Conservation (phyloP, 495 filamentous ascomycete species). For the Platismatia glauca region DNA sequence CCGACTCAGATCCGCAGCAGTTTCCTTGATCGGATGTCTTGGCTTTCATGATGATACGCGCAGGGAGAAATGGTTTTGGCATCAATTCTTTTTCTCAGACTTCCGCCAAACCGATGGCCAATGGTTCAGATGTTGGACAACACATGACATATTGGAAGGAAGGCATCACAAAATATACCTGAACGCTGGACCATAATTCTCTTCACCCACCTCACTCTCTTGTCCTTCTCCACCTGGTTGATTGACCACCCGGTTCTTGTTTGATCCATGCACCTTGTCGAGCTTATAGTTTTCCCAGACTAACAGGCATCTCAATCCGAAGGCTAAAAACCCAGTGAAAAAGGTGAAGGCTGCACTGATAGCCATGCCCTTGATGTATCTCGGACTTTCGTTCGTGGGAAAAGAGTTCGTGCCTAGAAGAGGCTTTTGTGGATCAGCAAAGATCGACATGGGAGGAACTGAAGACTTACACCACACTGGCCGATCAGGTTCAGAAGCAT, state of each 20-base stretch:
- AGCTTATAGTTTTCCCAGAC: conserved; percentile 53
- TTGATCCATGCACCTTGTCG: conserved; percentile 41
- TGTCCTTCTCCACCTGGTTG: conserved; percentile 19
- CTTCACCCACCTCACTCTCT: conserved; percentile 30
- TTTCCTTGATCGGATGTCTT: neutral
- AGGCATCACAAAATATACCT: conserved; percentile 18
- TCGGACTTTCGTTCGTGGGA: conserved; percentile 48
- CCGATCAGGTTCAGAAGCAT: conserved; percentile 62
- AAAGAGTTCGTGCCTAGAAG: conserved; percentile 65
- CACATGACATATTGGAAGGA: neutral
- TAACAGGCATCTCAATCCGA: conserved; percentile 47
- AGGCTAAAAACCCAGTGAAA: conserved; percentile 51
- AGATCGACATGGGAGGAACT: neutral
- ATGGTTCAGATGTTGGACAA: neutral
- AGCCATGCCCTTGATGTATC: conserved; percentile 57
- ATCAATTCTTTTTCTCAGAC: neutral
- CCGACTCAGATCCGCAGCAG: neutral
- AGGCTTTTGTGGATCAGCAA: conserved; percentile 37
- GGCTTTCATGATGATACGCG: neutral
- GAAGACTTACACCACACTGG: conserved; percentile 40
- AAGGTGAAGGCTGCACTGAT: conserved; percentile 67
- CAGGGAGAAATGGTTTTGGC: neutral
- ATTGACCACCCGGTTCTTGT: conserved; percentile 24
- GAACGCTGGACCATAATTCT: conserved; percentile 44
- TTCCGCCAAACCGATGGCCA: neutral